A percentile compares a stretch with the other conserved stretches of the same genome.
phyloP scores from a whole-genome alignment of 2,329 filamentous ascomycete genomes.

The Verticillium alfalfae region DNA sequence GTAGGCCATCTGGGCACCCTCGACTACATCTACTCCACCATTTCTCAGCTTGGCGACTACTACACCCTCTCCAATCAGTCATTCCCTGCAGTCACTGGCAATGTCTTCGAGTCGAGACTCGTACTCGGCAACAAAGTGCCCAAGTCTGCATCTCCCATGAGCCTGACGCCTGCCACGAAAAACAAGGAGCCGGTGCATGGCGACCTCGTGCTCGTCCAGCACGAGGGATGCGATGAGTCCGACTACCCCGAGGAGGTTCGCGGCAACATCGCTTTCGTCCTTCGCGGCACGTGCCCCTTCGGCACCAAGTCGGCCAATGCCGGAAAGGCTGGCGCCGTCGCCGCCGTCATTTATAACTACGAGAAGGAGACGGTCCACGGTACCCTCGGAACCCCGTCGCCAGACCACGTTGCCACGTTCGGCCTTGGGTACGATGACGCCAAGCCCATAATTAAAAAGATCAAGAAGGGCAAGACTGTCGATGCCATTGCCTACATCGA shows the following conservation, averaged over 20 bases:
- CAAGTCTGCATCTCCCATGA: conserved; percentile 49
- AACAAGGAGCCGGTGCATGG: conserved; percentile 54
- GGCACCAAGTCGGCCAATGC: conserved; percentile 65
- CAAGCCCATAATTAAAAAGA: conserved; percentile 44
- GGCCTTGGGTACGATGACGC: conserved; percentile 59
- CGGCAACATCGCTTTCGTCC: conserved; percentile 65
- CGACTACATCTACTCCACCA: conserved; percentile 53
- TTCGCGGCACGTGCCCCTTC: conserved; percentile 66
- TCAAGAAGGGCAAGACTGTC: conserved; percentile 44
- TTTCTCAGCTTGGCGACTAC: conserved; percentile 52
- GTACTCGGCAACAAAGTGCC: conserved; percentile 48
- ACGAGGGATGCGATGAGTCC: conserved; percentile 55
- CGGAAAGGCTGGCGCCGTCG: conserved; percentile 63
- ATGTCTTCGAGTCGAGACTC: conserved; percentile 52
- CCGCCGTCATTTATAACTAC: conserved; percentile 71
- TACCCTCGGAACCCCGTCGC: conserved; percentile 58
- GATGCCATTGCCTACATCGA: conserved; percentile 56
- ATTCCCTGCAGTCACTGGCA: conserved; percentile 57
- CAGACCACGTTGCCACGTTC: conserved; percentile 61
- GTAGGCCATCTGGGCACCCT: conserved; percentile 60
- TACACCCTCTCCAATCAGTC: conserved; percentile 59
- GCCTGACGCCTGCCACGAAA: conserved; percentile 61
- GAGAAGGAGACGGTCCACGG: conserved; percentile 57
- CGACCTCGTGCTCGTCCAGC: conserved; percentile 53
- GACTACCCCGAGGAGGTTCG: conserved; percentile 57